Evolutionary conservation across 345 rosid species (phyloP).

Genomic region (Luvunga scandens): DNA sequence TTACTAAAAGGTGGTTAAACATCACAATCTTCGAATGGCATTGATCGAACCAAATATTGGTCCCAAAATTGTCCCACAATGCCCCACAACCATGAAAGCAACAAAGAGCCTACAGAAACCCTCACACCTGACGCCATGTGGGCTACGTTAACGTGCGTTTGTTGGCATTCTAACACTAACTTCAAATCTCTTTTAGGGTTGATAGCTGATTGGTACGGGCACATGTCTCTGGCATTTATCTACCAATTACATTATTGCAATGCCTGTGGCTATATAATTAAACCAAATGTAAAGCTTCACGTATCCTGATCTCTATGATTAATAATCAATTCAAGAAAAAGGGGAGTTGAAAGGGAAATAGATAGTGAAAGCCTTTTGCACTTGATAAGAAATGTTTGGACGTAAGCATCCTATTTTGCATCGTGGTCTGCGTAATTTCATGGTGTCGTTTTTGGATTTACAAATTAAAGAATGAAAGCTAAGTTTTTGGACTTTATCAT

Average conservation of each 20-base stretch:
- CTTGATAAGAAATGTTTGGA: neutral
- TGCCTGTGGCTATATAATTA: neutral
- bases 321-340: neutral
- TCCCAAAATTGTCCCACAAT: too few species aligned
- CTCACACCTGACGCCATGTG: too few species aligned
- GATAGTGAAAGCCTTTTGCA: neutral
- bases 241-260: neutral
- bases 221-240: neutral
- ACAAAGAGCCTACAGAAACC: too few species aligned
- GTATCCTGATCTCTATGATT: neutral
- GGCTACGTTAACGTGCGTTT: too few species aligned
- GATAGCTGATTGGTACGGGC: neutral
- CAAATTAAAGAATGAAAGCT: neutral
- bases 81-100: too few species aligned
- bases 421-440: neutral
- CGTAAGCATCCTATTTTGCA: neutral
- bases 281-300: neutral
- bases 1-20: too few species aligned
- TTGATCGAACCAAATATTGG: too few species aligned
- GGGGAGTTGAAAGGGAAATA: neutral
- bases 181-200: too few species aligned
- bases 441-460: neutral
- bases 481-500: neutral
- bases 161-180: too few species aligned
- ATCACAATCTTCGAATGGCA: too few species aligned